A percentile compares a stretch with the other conserved stretches of the same genome.
Evolutionary conservation across 257 asterid genomes (phyloP).

Genomic region (Solanum chaucha): DNA sequence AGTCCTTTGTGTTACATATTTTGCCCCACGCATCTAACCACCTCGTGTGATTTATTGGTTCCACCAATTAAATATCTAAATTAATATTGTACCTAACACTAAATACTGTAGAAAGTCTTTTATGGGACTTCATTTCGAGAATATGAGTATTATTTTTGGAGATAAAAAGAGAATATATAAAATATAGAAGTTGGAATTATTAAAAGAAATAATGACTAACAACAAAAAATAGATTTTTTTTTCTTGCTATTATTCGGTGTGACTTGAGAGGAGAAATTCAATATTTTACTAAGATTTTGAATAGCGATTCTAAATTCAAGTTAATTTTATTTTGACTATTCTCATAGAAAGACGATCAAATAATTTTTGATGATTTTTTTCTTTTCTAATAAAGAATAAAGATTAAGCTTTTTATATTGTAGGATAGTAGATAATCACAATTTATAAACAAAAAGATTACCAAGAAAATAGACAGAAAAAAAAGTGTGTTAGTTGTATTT

Average conservation of each 20-base stretch:
- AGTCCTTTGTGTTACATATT: neutral
- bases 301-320: neutral
- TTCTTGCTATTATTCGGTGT: neutral
- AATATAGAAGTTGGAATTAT: neutral
- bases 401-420: neutral
- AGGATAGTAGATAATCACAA: neutral
- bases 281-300: no score
- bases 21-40: neutral
- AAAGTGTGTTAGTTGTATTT: neutral
- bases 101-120: neutral
- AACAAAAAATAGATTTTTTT: no score
- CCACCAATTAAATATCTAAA: neutral
- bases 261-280: neutral
- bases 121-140: neutral
- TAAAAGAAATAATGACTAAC: neutral
- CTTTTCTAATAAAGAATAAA: no score
- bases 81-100: neutral
- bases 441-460: neutral
- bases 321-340: no score
- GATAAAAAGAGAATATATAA: neutral
- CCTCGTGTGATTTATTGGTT: neutral
- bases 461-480: neutral
- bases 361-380: no score
- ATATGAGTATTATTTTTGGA: neutral
- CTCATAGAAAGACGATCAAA: accelerated